Base-by-base conservation (phyloP, 2,329 filamentous ascomycete species). In the Cercospora sp. region DNA sequence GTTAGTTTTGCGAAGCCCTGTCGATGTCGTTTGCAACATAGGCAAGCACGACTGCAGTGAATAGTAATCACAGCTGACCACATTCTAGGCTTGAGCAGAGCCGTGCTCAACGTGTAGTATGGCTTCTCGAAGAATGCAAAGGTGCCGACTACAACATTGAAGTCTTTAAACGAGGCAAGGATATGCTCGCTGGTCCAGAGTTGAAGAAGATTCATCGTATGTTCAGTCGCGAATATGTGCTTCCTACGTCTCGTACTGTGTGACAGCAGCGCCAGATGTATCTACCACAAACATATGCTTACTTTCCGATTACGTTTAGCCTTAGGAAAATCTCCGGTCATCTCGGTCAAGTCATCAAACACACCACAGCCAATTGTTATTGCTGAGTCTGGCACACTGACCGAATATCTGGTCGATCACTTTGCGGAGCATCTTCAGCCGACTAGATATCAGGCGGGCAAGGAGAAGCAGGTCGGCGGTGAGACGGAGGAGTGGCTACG, bases 61-160 rank as follows among this genome's bases (percentile, higher is more conserved):
- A 55, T 30, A 16, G 16, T 28, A 26, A 55, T n/a, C 12, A 20
- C 30, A 10, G 13, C 51, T 64, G 33, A 70, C 57, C 16, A 55
- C n/a, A 23, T 30, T 7, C 16, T 72, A 96, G 93, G 93, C 90
- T 97, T 69, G 87, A 94, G 74, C 84, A 90, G 73, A 96, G 93
- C 65, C 91, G 93, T 73, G 88, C 91, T 12, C 92, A 96, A 79
- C 89, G 92, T 70, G 90, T 94, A 67, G 82, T 95, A 55, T 97
- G 92, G 91, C 88, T 97, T 6, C 86, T 97, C 53, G 91, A 95
- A 78, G 92, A 94, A 79, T 88, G 95, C 69, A 85, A 90, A 53
- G 73, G 66, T 36, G 79, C 97, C 36, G 85, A 90, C 30, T 97
- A 97, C 80, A 88, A 94, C 69, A 81, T 97, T 67, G 88, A 94